These are phyloP conservation scores for Aechmea fasciata DNA, from an alignment of 176 grass and related monocot species.

Conservation along the genomic window DNA sequence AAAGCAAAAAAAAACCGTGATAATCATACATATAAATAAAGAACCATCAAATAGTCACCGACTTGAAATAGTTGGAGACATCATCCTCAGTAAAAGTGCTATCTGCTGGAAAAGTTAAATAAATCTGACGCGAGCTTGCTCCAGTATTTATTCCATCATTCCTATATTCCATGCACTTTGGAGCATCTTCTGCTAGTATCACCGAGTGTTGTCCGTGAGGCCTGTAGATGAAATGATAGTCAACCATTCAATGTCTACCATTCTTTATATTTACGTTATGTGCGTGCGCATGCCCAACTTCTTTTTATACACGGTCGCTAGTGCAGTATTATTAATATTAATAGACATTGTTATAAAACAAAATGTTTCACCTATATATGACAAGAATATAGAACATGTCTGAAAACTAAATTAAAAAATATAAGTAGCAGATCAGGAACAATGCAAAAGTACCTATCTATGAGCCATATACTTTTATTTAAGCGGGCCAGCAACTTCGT, in stretches of 20 bases:
- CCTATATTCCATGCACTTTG: conserved; percentile 40
- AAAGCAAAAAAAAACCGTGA: not conserved
- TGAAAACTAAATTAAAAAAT: not conserved
- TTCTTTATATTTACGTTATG: not conserved
- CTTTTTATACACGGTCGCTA: not conserved
- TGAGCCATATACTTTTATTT: conserved; percentile 51
- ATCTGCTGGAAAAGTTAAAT: conserved; percentile 83
- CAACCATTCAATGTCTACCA: not conserved
- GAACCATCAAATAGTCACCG: not conserved
- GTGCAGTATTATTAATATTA: not conserved
- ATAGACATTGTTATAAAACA: too few relatives aligned
- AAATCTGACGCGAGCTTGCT: conserved; percentile 70
- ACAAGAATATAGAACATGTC: not conserved
- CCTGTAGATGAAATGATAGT: conserved; percentile 21
- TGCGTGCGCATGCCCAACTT: not conserved
- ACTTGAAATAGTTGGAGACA: conserved; percentile 72
- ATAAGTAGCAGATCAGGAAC: not conserved
- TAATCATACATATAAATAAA: not conserved
- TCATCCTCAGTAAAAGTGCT: conserved; percentile 82
- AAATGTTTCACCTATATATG: not conserved
- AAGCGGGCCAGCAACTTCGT: conserved; percentile 67
- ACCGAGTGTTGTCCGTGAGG: conserved; percentile 84
- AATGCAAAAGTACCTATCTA: conserved; percentile 48
- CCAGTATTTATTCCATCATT: conserved; percentile 27
- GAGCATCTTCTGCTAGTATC: conserved; percentile 60